Conservation (phyloP, 1,139 yeast genomes). For the Kodamaea plutei region DNA sequence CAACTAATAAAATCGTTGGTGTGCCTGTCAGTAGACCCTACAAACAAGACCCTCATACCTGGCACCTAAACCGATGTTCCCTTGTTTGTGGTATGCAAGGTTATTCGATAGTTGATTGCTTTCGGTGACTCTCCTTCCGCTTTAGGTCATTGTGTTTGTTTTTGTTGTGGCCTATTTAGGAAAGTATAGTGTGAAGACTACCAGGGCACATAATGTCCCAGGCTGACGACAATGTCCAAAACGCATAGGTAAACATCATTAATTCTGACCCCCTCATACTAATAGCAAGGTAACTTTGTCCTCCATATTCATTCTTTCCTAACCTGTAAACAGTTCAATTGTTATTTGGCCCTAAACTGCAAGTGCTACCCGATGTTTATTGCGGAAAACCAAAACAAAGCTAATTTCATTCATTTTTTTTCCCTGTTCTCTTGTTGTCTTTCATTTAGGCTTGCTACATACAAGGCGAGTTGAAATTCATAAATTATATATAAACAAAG, state of each 20-base stretch:
- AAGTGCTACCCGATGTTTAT: too few species aligned
- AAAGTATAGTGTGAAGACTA: not conserved
- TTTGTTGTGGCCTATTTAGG: not conserved
- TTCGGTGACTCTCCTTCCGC: not conserved
- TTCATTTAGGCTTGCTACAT: conserved; percentile 1
- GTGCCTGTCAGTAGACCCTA: too few species aligned
- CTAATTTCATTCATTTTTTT: conserved; percentile 1
- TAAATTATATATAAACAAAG: conserved; percentile 1
- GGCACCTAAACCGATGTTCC: too few species aligned
- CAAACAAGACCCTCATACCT: too few species aligned
- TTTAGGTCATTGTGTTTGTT: conserved; percentile 1
- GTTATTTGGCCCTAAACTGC: too few species aligned
- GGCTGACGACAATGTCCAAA: conserved; percentile 1
- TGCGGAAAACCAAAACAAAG: conserved; percentile 1
- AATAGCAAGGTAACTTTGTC: not conserved
- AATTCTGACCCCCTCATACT: not conserved
- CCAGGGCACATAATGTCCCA: conserved; percentile 1
- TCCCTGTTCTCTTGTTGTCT: too few species aligned
- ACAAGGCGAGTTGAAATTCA: not conserved
- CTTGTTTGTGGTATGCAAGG: too few species aligned
- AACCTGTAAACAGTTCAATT: too few species aligned
- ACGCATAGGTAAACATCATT: not conserved
- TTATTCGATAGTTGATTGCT: too few species aligned
- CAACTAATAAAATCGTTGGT: too few species aligned
- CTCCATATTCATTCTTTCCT: not conserved